Percentiles rank a stretch among this genome's conserved stretches.
Conservation (phyloP, 208 protist species). For the Borovskyia barvae region DNA sequence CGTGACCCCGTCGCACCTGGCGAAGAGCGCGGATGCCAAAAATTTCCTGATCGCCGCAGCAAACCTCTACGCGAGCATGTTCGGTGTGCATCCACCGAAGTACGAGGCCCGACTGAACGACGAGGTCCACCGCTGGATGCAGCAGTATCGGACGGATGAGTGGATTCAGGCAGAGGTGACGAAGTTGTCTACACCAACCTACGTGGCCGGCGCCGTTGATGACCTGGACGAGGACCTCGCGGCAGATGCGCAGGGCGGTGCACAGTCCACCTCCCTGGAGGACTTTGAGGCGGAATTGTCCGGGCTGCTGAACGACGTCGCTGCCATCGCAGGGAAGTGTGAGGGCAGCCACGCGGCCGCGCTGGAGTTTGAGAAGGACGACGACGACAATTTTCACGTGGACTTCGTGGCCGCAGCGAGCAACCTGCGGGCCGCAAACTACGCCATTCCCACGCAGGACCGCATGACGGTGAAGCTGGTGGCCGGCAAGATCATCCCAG, state of each 20-base stretch:
- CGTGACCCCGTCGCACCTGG: conserved; percentile 20
- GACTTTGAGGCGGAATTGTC: conserved; percentile 61
- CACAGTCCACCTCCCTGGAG: conserved; percentile 12
- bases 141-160: conserved; percentile 61
- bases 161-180: conserved; percentile 52
- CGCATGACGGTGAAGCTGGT: conserved; percentile 91
- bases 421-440: conserved; percentile 94
- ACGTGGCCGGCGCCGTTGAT: conserved; percentile 54
- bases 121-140: conserved; percentile 81
- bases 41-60: conserved; percentile 74
- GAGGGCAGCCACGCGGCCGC: conserved; percentile 38
- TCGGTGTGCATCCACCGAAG: conserved; percentile 82
- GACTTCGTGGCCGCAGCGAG: conserved; percentile 93
- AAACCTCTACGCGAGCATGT: conserved; percentile 87
- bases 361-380: conserved; percentile 96
- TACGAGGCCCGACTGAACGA: conserved; percentile 83
- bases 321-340: conserved; percentile 41
- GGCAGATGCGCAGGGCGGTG: conserved; percentile 22
- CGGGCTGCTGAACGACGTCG: conserved; percentile 41
- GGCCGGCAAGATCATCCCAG: conserved; percentile 99
- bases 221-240: conserved; percentile 80
- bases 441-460: conserved; percentile 89
- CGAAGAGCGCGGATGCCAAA: conserved; percentile 35
- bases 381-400: conserved; percentile 96
- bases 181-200: conserved; percentile 31